phyloP scores from a whole-genome alignment of 306 rosid species.

The Begonia fuchsioides region DNA sequence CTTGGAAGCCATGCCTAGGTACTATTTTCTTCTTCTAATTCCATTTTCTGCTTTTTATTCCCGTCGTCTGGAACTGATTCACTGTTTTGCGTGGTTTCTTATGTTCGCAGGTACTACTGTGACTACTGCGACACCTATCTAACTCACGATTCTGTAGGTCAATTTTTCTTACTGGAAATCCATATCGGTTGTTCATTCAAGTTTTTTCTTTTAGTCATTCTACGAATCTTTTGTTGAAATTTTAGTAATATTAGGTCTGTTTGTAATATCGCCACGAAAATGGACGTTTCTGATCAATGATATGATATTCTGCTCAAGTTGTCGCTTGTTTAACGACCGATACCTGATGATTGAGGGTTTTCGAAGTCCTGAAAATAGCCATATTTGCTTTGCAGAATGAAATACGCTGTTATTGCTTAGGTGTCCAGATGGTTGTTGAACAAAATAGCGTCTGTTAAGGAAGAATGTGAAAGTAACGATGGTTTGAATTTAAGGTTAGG shows the following conservation, averaged over 20 bases:
- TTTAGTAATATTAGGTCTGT: no score
- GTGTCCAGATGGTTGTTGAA: neutral
- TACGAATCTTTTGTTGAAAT: no score
- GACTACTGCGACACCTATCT: slow-evolving; percentile 82
- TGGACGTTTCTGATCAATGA: no score
- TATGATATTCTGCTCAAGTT: no score
- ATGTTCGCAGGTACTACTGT: slow-evolving; percentile 46
- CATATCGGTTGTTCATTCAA: no score
- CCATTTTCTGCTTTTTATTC: neutral
- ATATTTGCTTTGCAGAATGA: neutral
- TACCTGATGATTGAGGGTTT: no score
- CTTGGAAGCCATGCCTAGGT: slow-evolving; percentile 10
- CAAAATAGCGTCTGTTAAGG: neutral
- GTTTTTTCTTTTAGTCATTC: no score
- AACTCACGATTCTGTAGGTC: slow-evolving; percentile 71
- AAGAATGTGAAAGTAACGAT: neutral
- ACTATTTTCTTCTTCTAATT: neutral
- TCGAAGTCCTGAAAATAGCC: neutral
- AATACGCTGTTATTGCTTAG: slow-evolving; percentile 1
- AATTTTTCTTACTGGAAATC: neutral
- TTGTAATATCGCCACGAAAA: no score
- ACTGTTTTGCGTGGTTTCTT: neutral
- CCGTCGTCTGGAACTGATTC: no score
- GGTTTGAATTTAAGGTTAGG: neutral
- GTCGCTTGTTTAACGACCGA: no score